Percentiles rank a stretch among this genome's conserved stretches.
These are phyloP conservation scores for Globisporangium spinosum DNA, from an alignment of 352 stramenopile species.

Conservation along the genomic window DNA sequence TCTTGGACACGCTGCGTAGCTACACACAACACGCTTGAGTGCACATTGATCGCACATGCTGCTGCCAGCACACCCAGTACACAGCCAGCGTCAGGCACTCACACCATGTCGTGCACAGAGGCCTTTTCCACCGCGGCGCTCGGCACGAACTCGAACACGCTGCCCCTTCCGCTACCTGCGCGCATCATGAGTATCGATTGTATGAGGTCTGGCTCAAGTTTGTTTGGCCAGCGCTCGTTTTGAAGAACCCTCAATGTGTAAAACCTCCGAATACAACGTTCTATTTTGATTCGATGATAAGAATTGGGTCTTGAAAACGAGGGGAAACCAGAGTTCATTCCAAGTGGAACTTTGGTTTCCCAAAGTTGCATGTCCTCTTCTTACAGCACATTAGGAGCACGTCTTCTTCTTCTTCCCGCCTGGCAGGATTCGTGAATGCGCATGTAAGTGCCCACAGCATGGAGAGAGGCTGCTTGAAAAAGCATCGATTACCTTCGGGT, in stretches of 20 bases:
- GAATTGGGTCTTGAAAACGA: neutral
- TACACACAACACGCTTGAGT: conserved; percentile 9
- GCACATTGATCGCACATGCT: neutral
- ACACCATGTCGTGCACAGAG: conserved; percentile 54
- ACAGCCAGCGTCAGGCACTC: neutral
- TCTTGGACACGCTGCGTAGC: conserved; percentile 47
- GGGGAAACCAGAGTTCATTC: neutral
- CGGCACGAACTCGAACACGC: conserved; percentile 30
- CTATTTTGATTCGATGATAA: neutral
- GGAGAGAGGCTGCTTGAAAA: too few relatives aligned
- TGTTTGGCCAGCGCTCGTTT: too few relatives aligned
- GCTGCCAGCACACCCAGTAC: neutral
- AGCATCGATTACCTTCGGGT: too few relatives aligned
- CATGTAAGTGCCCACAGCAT: too few relatives aligned
- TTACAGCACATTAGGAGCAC: too few relatives aligned
- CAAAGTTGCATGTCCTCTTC: too few relatives aligned
- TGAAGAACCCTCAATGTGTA: neutral
- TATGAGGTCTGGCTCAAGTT: neutral
- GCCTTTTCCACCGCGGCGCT: conserved; percentile 51
- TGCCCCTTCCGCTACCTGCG: conserved; percentile 9
- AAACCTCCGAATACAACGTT: neutral
- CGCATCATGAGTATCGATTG: neutral
- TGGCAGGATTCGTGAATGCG: too few relatives aligned
- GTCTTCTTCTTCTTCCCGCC: too few relatives aligned
- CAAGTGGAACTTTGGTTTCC: too few relatives aligned